Evolutionary conservation across 2,329 filamentous ascomycete genomes (phyloP).

Genomic region (Lecanicillium sp.): DNA sequence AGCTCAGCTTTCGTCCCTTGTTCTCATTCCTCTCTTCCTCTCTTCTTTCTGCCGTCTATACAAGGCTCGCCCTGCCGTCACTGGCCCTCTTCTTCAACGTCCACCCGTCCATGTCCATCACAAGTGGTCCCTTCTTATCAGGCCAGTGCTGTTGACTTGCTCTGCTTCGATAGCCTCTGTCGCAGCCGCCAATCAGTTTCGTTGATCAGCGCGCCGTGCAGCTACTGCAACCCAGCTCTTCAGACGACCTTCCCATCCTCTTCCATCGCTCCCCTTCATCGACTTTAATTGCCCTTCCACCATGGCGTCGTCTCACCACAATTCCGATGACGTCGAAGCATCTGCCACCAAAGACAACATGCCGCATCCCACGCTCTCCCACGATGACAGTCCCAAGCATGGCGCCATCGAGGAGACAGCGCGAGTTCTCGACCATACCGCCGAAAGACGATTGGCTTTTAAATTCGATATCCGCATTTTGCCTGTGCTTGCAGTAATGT

Average conservation of each 20-base stretch:
- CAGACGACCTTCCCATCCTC: too few species aligned
- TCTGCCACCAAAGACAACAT: slow-evolving; percentile 5
- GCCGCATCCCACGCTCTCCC: slow-evolving; percentile 1
- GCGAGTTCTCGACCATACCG: slow-evolving; percentile 31
- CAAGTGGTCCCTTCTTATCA: too few species aligned
- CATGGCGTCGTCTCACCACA: neutral
- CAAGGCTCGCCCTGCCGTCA: neutral
- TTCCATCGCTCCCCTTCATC: neutral
- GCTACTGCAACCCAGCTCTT: too few species aligned
- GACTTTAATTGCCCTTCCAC: neutral
- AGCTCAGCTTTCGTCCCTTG: too few species aligned
- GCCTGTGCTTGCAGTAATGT: slow-evolving; percentile 51
- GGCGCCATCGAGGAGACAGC: slow-evolving; percentile 19
- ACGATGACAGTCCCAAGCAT: slow-evolving; percentile 15
- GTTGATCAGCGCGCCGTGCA: too few species aligned
- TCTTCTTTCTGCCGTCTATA: too few species aligned
- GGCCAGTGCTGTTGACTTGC: too few species aligned
- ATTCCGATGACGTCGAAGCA: slow-evolving; percentile 1
- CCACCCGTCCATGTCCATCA: neutral
- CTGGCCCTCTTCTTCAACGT: neutral
- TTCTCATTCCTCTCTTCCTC: neutral
- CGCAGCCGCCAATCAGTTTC: too few species aligned
- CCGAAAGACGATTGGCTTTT: slow-evolving; percentile 45
- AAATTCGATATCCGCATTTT: slow-evolving; percentile 50
- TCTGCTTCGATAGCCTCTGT: too few species aligned